Conservation (phyloP, 495 filamentous ascomycete species). For the Hypomontagnella monticulosa region DNA sequence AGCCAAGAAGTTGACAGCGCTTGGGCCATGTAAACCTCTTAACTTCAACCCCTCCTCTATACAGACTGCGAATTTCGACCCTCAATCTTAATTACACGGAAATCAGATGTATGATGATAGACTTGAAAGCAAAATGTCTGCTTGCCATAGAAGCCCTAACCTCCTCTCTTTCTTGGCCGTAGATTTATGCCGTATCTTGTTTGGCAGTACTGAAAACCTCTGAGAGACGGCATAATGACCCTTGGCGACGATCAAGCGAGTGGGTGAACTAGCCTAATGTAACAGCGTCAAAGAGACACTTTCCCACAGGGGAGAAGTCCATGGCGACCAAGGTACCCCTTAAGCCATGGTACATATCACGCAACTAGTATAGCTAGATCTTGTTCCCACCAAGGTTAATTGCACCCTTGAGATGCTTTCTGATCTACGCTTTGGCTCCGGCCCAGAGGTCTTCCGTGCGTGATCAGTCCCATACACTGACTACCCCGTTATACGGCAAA, state of each 20-base stretch:
- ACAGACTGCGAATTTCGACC: not conserved
- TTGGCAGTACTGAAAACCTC: slow-evolving; percentile 9
- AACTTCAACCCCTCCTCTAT: slow-evolving; percentile 18
- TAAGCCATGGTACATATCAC: slow-evolving; percentile 28
- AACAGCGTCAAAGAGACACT: slow-evolving; percentile 34
- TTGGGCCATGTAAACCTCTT: slow-evolving; percentile 18
- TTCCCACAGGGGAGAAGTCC: not conserved
- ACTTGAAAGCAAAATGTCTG: not conserved
- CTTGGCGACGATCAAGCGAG: slow-evolving; percentile 55
- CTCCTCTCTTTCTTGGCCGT: not conserved
- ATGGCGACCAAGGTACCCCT: slow-evolving; percentile 21
- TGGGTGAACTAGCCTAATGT: slow-evolving; percentile 31
- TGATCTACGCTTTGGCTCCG: slow-evolving; percentile 42
- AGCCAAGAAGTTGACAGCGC: slow-evolving; percentile 39
- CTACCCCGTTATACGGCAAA: slow-evolving; percentile 30
- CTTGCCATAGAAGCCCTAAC: not conserved
- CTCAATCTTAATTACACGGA: not conserved
- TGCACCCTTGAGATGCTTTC: slow-evolving; percentile 28
- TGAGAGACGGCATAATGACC: slow-evolving; percentile 23
- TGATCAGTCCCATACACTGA: slow-evolving; percentile 36
- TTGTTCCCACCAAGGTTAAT: slow-evolving; percentile 28
- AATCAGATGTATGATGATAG: not conserved
- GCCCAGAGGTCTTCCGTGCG: slow-evolving; percentile 51
- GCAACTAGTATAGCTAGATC: slow-evolving; percentile 32
- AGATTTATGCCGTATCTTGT: not conserved